Evolutionary conservation across 345 rosid species (phyloP).

Genomic region (Brassica rapa): DNA sequence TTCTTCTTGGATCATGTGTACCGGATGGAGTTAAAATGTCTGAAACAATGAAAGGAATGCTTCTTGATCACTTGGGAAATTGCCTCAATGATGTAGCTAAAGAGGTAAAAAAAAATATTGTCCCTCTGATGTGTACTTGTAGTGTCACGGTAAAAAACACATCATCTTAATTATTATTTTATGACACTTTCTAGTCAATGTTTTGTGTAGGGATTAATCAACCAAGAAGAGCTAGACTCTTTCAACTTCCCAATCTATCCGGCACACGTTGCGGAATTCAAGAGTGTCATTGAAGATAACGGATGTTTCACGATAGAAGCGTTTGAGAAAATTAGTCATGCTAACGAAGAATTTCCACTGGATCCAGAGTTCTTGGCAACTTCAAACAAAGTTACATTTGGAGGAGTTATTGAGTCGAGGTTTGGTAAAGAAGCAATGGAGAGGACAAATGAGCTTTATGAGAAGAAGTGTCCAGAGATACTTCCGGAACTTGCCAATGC

Average conservation of each 20-base stretch:
- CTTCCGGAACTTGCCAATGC: conserved; percentile 31
- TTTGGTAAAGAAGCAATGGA: conserved; percentile 41
- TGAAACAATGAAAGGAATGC: conserved; percentile 31
- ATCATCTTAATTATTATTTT: neutral
- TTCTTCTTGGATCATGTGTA: conserved; percentile 38
- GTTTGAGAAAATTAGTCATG: conserved; percentile 32
- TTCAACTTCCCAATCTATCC: conserved; percentile 34
- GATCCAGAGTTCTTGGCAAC: conserved; percentile 30
- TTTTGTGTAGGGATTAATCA: conserved; percentile 30
- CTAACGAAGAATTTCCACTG: conserved; percentile 15
- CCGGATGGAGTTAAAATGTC: conserved; percentile 40
- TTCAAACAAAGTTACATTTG: conserved; percentile 28
- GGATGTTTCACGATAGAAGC: conserved; percentile 27
- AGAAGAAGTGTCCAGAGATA: conserved; percentile 13
- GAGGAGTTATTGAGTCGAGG: conserved; percentile 25
- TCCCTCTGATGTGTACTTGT: neutral
- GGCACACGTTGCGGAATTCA: conserved; percentile 24
- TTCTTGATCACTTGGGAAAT: conserved; percentile 32
- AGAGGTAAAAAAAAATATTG: conserved; percentile 30
- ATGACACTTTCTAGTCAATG: neutral
- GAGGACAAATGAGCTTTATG: conserved; percentile 24
- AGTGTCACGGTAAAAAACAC: neutral
- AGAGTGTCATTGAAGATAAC: conserved; percentile 18
- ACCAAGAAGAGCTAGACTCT: conserved; percentile 27
- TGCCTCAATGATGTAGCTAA: conserved; percentile 46